Evolutionary conservation across 2,329 filamentous ascomycete species (phyloP).

Genomic region (Fusarium poae): DNA sequence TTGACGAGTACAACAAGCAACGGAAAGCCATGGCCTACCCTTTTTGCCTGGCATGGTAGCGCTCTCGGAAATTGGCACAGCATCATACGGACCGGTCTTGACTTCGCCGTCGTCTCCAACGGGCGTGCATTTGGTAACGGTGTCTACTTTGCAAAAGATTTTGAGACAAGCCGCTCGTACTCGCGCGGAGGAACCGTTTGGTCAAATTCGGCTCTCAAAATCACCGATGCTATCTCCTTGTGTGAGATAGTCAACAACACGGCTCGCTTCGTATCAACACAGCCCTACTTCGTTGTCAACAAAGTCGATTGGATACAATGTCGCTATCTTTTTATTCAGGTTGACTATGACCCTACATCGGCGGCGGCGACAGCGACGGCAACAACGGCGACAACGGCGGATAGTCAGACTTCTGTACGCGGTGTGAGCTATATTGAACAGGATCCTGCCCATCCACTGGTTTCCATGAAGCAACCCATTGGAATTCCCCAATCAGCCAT

Average conservation of each 20-base stretch:
- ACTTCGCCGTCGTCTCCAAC: constrained; percentile 72
- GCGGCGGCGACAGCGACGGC: too few species aligned
- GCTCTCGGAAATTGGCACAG: constrained; percentile 85
- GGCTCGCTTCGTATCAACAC: constrained; percentile 65
- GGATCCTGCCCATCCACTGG: constrained; percentile 37
- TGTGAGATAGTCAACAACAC: constrained; percentile 89
- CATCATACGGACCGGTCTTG: constrained; percentile 84
- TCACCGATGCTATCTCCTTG: constrained; percentile 74
- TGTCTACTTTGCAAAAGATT: constrained; percentile 76
- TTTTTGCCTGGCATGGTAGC: constrained; percentile 92
- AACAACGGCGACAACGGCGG: too few species aligned
- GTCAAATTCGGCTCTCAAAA: constrained; percentile 74
- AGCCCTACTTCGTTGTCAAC: constrained; percentile 77
- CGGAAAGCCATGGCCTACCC: constrained; percentile 68
- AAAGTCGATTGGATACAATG: constrained; percentile 91
- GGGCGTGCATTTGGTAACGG: constrained; percentile 83
- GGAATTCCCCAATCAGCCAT: constrained; percentile 50
- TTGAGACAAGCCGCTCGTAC: constrained; percentile 33
- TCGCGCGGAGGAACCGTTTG: constrained; percentile 59
- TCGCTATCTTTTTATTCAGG: constrained; percentile 78
- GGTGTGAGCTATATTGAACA: constrained; percentile 47
- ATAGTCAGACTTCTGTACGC: not conserved
- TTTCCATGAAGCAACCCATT: not conserved
- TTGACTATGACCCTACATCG: not conserved
- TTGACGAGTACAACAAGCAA: constrained; percentile 60